Base-by-base conservation (phyloP, 805 yeast species). In the Teunomyces gatunensis region DNA sequence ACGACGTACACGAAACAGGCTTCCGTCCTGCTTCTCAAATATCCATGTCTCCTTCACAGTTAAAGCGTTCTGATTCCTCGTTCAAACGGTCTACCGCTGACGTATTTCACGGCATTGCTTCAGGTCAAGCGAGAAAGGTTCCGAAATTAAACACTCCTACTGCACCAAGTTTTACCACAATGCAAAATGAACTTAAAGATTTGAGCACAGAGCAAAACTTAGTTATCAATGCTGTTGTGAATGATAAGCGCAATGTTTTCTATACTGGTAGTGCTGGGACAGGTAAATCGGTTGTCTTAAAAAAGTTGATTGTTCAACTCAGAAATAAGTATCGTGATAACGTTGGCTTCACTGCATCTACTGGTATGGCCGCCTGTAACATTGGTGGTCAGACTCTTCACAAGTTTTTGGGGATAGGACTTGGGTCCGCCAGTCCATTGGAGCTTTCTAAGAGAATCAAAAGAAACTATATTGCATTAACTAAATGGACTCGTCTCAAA, bases 341-440 rank as follows among this genome's bases (percentile, higher is more conserved):
- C 15, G 88, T 94, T 3, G 96, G 95, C 0, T 82, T 94, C 3
- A 89, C 98, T 0, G 99, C 99, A 0, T 87, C 97, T 0, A 94
- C 99, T 0, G 99, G 99, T 1, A 71, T 94, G 51, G 99, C 99
- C 0, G 99, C 97, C 0, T 85, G 89, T 36, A 89, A 90, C 57
- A 87, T 94, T 56, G 96, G 95, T 2, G 99, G 99, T 20, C 80
- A 78, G 27, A 94, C 99, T 0, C 73, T 94, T 25, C 96, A 92
- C 64, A 76, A 87, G 58, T 89, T 84, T 69, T 80, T 96, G 0
- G 95, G 96, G 1, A 79, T 90, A 46, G 98, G 98, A 0, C 64
- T 90, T 1, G 96, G 94, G 2, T 68, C 67, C 39, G 88, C 78
- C 6, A 56, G 73, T 2, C 77, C 68, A 0, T 69, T 68, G 0